phyloP scores from a whole-genome alignment of 2,329 filamentous ascomycete species.

The Hypoxylon sp. region DNA sequence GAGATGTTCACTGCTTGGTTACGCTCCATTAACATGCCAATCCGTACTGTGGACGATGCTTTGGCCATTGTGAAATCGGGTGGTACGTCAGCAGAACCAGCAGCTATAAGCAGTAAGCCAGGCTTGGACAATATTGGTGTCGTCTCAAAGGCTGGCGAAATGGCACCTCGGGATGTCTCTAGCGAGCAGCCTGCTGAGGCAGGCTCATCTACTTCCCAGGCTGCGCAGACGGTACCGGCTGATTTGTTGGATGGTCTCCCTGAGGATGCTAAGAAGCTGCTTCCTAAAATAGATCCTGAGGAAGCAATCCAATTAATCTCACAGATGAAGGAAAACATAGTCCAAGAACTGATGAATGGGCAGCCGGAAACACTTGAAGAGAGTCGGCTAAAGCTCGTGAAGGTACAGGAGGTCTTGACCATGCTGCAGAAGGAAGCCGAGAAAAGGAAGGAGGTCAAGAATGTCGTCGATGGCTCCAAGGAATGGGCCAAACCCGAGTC shows the following conservation, averaged over 20 bases:
- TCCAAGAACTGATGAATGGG: not conserved
- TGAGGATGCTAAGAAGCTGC: not conserved
- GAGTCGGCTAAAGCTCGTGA: not conserved
- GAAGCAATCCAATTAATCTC: not conserved
- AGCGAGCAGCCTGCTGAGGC: not conserved
- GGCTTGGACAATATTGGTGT: not conserved
- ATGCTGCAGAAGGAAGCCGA: not conserved
- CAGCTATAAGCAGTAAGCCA: not conserved
- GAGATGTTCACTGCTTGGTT: conserved; percentile 45
- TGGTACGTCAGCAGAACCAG: not conserved
- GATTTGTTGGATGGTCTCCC: not conserved
- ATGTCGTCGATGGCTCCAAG: not conserved
- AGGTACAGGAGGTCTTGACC: not conserved
- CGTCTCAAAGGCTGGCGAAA: not conserved
- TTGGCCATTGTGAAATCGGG: not conserved
- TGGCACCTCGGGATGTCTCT: not conserved
- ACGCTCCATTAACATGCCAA: conserved; percentile 41
- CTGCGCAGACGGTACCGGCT: not conserved
- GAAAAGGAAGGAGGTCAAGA: not conserved
- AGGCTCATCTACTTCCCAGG: not conserved
- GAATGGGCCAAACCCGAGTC: not conserved
- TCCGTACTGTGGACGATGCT: conserved; percentile 5
- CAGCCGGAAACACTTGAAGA: not conserved
- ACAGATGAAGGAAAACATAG: not conserved
- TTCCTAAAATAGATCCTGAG: not conserved